phyloP scores from a whole-genome alignment of 805 yeast species.

The Monosporozyma yasuniensis region DNA sequence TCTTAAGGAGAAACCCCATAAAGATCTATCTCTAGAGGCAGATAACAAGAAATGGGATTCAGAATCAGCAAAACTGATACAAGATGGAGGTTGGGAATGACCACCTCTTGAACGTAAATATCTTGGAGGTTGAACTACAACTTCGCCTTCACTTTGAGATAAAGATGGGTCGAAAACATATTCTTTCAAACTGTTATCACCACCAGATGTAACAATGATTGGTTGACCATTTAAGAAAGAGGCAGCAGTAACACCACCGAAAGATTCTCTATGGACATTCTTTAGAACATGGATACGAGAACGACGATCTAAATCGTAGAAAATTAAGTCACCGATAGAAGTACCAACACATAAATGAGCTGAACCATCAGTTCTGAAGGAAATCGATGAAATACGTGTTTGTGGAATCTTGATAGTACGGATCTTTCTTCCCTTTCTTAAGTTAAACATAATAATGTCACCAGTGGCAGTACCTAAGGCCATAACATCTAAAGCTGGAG shows the following conservation, averaged over 20 bases:
- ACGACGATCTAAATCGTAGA: slow-evolving; percentile 69
- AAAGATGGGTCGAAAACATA: slow-evolving; percentile 88
- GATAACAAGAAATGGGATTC: slow-evolving; percentile 78
- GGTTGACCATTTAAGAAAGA: slow-evolving; percentile 87
- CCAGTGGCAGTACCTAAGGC: slow-evolving; percentile 74
- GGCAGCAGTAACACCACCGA: slow-evolving; percentile 71
- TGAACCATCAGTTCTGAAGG: slow-evolving; percentile 87
- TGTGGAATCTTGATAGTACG: slow-evolving; percentile 40
- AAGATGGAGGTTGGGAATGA: slow-evolving; percentile 84
- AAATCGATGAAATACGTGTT: slow-evolving; percentile 46
- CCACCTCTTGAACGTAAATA: slow-evolving; percentile 92
- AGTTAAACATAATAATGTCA: slow-evolving; percentile 51
- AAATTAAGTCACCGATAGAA: slow-evolving; percentile 70
- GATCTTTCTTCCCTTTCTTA: slow-evolving; percentile 52
- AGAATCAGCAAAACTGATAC: slow-evolving; percentile 66
- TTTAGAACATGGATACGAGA: slow-evolving; percentile 69
- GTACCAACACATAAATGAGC: slow-evolving; percentile 76
- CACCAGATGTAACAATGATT: slow-evolving; percentile 79
- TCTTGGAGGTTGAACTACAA: slow-evolving; percentile 82
- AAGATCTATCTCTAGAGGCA: slow-evolving; percentile 74
- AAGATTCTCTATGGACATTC: slow-evolving; percentile 59
- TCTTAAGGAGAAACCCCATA: slow-evolving; percentile 88
- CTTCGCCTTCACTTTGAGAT: slow-evolving; percentile 39
- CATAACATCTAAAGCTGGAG: slow-evolving; percentile 79
- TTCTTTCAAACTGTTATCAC: slow-evolving; percentile 83